phyloP scores from a whole-genome alignment of 345 rosid genomes.

The Crucihimalaya himalaica region DNA sequence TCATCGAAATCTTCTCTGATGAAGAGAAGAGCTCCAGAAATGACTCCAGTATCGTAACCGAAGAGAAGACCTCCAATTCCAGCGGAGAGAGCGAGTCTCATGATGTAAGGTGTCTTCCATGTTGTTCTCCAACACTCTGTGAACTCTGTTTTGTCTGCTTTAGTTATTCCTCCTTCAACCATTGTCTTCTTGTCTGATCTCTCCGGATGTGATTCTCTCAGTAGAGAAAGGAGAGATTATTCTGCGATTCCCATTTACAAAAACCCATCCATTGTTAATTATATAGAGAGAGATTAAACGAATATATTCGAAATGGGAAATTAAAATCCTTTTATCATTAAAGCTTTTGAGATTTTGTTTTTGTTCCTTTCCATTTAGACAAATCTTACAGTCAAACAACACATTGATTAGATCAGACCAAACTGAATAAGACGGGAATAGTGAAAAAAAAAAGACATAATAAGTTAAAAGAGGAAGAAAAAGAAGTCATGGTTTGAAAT shows the following conservation, averaged over 20 bases:
- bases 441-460: background rate
- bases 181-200: conserved; percentile 29
- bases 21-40: conserved; percentile 86
- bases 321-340: background rate
- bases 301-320: background rate
- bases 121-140: conserved; percentile 75
- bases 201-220: background rate
- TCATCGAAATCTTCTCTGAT: conserved; percentile 69
- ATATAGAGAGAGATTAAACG: background rate
- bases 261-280: background rate
- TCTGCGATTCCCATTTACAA: background rate
- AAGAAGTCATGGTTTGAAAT: background rate
- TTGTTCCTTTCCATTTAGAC: background rate
- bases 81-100: conserved; percentile 82
- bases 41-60: conserved; percentile 98
- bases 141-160: conserved; percentile 66
- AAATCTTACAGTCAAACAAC: background rate
- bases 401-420: background rate
- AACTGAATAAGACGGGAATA: background rate
- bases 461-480: background rate
- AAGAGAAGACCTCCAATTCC: conserved; percentile 95
- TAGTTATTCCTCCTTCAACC: conserved; percentile 74
- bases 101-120: conserved; percentile 76
- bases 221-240: background rate
- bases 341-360: background rate